These are phyloP conservation scores for Hanseniaspora thailandica DNA, from an alignment of 805 yeast genomes.

Conservation along the genomic window DNA sequence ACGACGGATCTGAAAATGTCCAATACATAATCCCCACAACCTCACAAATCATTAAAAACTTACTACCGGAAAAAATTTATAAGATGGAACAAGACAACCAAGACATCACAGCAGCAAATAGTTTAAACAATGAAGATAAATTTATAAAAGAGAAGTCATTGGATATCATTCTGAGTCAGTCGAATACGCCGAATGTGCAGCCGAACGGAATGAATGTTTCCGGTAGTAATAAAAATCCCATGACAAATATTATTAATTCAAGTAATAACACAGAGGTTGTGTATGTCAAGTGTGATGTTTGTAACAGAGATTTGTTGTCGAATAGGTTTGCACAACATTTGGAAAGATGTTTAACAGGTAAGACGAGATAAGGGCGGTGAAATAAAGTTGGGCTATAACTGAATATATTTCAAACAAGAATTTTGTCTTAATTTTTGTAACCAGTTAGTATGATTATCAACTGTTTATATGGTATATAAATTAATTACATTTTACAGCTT, in stretches of 20 bases:
- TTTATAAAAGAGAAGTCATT: conserved; percentile 6
- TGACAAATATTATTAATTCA: background rate
- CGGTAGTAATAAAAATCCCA: conserved; percentile 1
- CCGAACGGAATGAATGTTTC: background rate
- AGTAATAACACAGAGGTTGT: background rate
- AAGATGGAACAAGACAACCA: background rate
- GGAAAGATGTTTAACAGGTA: conserved; percentile 76
- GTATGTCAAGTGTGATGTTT: conserved; percentile 69
- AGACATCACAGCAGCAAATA: background rate
- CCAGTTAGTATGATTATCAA: too few species aligned
- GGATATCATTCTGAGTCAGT: conserved; percentile 8
- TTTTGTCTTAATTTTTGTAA: too few species aligned
- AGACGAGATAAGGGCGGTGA: conserved; percentile 32
- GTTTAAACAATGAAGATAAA: background rate
- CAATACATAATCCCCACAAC: conserved; percentile 11
- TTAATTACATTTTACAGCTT: too few species aligned
- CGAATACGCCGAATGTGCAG: conserved; percentile 3
- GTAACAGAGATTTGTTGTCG: conserved; percentile 80
- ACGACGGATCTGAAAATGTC: background rate
- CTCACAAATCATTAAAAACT: conserved; percentile 6
- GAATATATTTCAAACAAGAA: too few species aligned
- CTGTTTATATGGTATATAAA: too few species aligned
- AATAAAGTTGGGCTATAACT: too few species aligned
- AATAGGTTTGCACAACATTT: conserved; percentile 87
- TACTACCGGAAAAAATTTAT: background rate